These are phyloP conservation scores for Dalbergia oliveri DNA, from an alignment of 306 rosid species.

Conservation along the genomic window DNA sequence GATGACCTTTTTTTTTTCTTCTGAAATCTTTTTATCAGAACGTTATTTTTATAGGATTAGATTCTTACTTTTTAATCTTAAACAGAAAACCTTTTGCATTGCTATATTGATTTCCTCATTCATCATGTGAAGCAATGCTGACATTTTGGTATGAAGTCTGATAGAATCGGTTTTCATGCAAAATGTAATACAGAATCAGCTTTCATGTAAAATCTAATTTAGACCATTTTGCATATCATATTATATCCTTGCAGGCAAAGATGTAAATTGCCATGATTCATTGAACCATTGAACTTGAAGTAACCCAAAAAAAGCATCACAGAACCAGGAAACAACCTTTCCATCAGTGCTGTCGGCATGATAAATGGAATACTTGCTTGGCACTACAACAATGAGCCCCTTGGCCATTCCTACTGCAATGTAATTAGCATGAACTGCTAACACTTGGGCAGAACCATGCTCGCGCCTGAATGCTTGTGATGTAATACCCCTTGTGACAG, in stretches of 20 bases:
- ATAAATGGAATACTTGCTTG: conserved; percentile 85
- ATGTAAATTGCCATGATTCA: conserved; percentile 31
- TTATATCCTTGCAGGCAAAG: conserved; percentile 13
- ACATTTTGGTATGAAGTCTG: conserved; percentile 31
- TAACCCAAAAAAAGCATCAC: conserved; percentile 19
- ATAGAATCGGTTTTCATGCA: conserved; percentile 26
- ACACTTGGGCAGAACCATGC: conserved; percentile 86
- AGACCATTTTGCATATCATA: not conserved
- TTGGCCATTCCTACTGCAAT: conserved; percentile 93
- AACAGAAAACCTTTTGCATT: no score
- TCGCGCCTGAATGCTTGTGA: conserved; percentile 79
- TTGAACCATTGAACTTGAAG: conserved; percentile 33
- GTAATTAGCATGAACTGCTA: conserved; percentile 84
- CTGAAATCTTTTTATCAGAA: no score
- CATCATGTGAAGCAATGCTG: not conserved
- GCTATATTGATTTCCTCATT: no score
- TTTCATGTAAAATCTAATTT: not conserved
- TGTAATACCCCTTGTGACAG: conserved; percentile 71
- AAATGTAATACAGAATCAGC: conserved; percentile 30
- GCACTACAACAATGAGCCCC: conserved; percentile 76
- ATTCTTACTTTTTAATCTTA: no score
- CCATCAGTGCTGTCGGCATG: conserved; percentile 79
- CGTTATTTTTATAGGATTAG: no score
- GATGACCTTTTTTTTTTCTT: no score
- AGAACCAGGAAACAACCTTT: conserved; percentile 62